Percentiles rank a stretch among this genome's conserved stretches.
Conservation (phyloP, 805 yeast species). For the baker's yeast (Saccharomyces cerevisiae) region DNA sequence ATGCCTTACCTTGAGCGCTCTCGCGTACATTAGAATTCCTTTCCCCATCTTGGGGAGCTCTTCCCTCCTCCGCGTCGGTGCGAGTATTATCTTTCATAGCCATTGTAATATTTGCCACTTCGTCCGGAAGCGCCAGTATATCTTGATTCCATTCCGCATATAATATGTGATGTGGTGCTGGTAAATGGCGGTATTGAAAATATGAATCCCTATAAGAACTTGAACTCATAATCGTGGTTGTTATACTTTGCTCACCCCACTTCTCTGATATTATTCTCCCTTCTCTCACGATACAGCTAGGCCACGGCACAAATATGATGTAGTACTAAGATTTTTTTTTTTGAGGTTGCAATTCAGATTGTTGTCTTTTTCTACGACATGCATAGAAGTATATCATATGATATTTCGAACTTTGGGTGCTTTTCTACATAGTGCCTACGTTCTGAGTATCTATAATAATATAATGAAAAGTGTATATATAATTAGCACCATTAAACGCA, state of each 20-base stretch:
- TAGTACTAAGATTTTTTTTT: background rate
- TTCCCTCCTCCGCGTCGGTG: background rate
- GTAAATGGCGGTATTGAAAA: constrained; percentile 21
- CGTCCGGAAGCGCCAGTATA: constrained; percentile 24
- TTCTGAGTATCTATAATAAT: background rate
- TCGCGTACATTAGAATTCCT: background rate
- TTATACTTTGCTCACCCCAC: background rate
- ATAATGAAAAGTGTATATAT: background rate
- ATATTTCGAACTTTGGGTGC: too few species aligned
- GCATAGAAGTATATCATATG: background rate
- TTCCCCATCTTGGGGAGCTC: background rate
- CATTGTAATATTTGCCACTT: background rate
- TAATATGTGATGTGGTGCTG: constrained; percentile 18
- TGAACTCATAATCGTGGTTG: background rate
- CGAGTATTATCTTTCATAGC: background rate
- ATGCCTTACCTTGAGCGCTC: background rate
- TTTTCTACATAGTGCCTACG: background rate
- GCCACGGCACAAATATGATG: background rate
- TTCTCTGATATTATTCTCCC: background rate
- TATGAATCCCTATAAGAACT: constrained; percentile 22
- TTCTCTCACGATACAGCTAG: background rate
- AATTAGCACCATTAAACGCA: background rate
- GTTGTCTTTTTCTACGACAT: background rate
- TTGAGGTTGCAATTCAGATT: background rate
- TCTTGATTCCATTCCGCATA: constrained; percentile 28